Evolutionary conservation across 1,284 basidiomycete genomes (phyloP).

Genomic region (Neolentinus lepideus): DNA sequence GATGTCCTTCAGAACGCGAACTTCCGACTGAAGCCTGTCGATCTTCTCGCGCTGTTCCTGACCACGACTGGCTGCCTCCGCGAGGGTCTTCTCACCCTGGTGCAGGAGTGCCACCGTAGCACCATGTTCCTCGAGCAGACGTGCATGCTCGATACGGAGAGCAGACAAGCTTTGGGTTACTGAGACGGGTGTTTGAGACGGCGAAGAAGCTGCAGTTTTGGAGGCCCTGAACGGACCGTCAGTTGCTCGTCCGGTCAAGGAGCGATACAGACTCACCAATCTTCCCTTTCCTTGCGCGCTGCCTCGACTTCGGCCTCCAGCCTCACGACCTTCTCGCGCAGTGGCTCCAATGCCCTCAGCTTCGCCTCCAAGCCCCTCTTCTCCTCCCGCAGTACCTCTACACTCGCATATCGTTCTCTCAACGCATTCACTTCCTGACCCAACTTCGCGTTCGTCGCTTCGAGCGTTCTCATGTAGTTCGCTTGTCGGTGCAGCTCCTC

Average conservation of each 20-base stretch:
- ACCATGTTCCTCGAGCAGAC: conserved; percentile 59
- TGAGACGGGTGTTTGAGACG: conserved; percentile 41
- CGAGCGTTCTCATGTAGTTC: conserved; percentile 51
- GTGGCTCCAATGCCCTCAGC: conserved; percentile 41
- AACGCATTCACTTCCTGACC: conserved; percentile 45
- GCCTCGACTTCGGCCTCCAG: conserved; percentile 61
- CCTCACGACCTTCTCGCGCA: conserved; percentile 48
- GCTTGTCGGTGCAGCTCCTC: conserved; percentile 61
- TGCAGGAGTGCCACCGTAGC: conserved; percentile 41
- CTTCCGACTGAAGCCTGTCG: conserved; percentile 27
- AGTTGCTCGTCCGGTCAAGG: background rate
- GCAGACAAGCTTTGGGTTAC: conserved; percentile 46
- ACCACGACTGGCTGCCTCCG: conserved; percentile 27
- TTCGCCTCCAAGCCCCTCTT: conserved; percentile 60
- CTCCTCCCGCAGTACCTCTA: conserved; percentile 71
- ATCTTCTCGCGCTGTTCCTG: conserved; percentile 26
- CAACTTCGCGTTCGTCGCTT: conserved; percentile 55
- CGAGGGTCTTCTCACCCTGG: conserved; percentile 42
- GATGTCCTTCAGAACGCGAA: conserved; percentile 34
- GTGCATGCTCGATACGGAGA: conserved; percentile 53
- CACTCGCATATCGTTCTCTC: conserved; percentile 45
- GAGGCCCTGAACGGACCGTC: conserved; percentile 27
- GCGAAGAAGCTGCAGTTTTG: conserved; percentile 24
- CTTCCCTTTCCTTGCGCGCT: conserved; percentile 44
- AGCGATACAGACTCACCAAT: conserved; percentile 28